Evolutionary conservation across 352 stramenopile species (phyloP).

Genomic region (Globisporangium paroecandrum): DNA sequence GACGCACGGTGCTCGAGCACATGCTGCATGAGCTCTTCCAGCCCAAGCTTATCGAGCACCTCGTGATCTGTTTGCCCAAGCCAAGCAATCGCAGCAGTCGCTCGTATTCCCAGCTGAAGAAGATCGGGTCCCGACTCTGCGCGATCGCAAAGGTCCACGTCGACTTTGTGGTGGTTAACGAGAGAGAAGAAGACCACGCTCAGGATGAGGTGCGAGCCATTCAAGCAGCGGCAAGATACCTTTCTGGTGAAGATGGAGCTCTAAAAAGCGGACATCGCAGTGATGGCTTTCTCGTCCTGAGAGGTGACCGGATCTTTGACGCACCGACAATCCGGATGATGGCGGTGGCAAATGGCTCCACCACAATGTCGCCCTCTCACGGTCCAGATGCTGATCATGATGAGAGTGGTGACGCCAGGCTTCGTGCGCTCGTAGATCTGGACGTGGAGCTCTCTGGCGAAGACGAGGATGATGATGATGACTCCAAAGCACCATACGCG

Average conservation of each 20-base stretch:
- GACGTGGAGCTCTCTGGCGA: constrained; percentile 18
- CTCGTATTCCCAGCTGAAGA: background rate
- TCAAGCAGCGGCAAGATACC: background rate
- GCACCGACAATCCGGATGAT: constrained; percentile 28
- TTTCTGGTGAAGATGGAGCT: background rate
- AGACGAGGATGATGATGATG: background rate
- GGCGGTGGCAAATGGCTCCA: constrained; percentile 4
- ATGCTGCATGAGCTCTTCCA: constrained; percentile 16
- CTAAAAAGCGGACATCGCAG: constrained; percentile 8
- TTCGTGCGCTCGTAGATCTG: constrained; percentile 23
- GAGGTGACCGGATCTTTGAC: constrained; percentile 20
- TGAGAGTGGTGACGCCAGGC: background rate
- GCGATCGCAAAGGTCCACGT: constrained; percentile 10
- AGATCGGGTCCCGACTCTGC: constrained; percentile 4
- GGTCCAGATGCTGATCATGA: background rate
- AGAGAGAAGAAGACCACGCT: background rate
- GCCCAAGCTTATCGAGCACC: constrained; percentile 18
- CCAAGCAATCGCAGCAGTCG: background rate
- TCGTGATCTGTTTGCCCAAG: constrained; percentile 19
- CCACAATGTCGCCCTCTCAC: background rate
- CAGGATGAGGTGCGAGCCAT: constrained; percentile 3
- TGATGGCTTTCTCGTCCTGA: constrained; percentile 19
- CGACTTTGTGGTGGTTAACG: constrained; percentile 10
- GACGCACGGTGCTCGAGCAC: constrained; percentile 12
- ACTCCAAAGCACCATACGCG: constrained; percentile 5